Evolutionary conservation across 2,329 filamentous ascomycete species (phyloP).

Genomic region (Fusarium sterilihyphosum): DNA sequence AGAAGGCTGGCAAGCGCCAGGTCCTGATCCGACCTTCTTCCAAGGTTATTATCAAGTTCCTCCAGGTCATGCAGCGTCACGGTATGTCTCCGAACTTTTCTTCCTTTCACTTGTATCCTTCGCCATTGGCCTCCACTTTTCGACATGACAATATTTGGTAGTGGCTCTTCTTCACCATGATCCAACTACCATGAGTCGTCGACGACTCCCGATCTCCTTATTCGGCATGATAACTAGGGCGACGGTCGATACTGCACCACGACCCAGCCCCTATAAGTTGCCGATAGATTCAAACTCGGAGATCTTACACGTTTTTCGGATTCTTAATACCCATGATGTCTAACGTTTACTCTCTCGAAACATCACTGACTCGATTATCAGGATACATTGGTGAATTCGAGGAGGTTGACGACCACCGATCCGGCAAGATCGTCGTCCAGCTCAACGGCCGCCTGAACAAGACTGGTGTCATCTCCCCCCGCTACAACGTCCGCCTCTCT

Average conservation of each 20-base stretch:
- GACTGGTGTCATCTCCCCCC: slow-evolving; percentile 98
- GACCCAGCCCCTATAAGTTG: slow-evolving; percentile 99
- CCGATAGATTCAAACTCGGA: slow-evolving; percentile 90
- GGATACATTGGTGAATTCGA: slow-evolving; percentile 99
- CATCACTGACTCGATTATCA: slow-evolving; percentile 73
- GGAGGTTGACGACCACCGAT: slow-evolving; percentile 99
- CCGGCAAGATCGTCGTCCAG: slow-evolving; percentile 99
- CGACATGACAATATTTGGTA: neutral
- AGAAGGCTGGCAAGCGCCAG: slow-evolving; percentile 99
- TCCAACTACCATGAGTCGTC: slow-evolving; percentile 6
- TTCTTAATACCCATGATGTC: slow-evolving; percentile 73
- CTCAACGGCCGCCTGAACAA: slow-evolving; percentile 99
- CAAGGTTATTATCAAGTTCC: slow-evolving; percentile 99
- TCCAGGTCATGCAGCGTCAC: slow-evolving; percentile 99
- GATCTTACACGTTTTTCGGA: slow-evolving; percentile 97
- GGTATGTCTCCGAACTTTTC: slow-evolving; percentile 71
- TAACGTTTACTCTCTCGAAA: slow-evolving; percentile 96
- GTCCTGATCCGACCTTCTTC: slow-evolving; percentile 97
- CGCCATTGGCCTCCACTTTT: neutral
- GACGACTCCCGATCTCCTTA: slow-evolving; percentile 28
- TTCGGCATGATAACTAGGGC: slow-evolving; percentile 99
- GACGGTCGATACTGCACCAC: slow-evolving; percentile 81
- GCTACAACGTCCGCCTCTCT: slow-evolving; percentile 98
- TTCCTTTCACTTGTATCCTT: neutral
- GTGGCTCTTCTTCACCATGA: slow-evolving; percentile 8